Evolutionary conservation across 345 rosid species (phyloP).

Genomic region (Eucalyptus marginata): DNA sequence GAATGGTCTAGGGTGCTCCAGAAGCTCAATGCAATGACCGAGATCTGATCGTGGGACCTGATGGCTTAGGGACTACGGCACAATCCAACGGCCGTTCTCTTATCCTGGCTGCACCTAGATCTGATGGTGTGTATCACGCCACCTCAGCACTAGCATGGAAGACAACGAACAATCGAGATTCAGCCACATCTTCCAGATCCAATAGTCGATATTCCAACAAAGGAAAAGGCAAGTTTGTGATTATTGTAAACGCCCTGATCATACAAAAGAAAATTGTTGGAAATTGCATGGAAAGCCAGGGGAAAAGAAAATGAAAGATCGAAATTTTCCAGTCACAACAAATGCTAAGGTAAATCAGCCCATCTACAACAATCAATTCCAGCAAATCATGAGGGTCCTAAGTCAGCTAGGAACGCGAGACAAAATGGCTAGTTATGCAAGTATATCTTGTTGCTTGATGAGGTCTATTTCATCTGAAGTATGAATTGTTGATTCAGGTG

Average conservation of each 20-base stretch:
- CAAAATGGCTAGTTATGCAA: not conserved
- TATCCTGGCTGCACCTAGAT: rapidly evolving
- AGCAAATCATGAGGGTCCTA: not conserved
- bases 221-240: not conserved
- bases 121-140: rapidly evolving
- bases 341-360: not conserved
- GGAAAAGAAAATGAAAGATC: not conserved
- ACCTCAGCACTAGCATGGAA: not conserved
- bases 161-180: rapidly evolving
- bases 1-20: too few relatives aligned
- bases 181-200: not conserved
- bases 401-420: not conserved
- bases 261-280: not conserved
- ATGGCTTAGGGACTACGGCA: too few relatives aligned
- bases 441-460: not conserved
- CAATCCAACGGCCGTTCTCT: not conserved
- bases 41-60: too few relatives aligned
- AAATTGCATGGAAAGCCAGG: too few relatives aligned
- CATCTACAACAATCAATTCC: not conserved
- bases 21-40: too few relatives aligned
- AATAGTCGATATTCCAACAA: not conserved
- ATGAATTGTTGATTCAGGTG: not conserved
- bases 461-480: not conserved
- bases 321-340: not conserved
- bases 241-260: too few relatives aligned